phyloP scores from a whole-genome alignment of 2,329 filamentous ascomycete genomes.

The Kalaharituber pfeilii region DNA sequence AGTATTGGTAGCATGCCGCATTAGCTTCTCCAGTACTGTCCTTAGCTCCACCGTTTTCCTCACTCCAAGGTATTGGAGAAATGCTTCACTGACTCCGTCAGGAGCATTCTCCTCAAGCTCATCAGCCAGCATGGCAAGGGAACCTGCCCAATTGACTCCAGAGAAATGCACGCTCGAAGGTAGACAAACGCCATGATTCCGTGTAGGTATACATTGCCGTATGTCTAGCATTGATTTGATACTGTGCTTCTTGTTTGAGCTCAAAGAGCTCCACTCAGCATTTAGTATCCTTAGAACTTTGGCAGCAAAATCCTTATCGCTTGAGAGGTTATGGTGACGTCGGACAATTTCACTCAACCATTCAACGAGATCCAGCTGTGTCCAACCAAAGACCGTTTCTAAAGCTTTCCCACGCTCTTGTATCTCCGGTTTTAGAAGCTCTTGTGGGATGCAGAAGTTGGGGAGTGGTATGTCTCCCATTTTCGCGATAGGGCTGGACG shows the following conservation, averaged over 20 bases:
- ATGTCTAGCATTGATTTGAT: not conserved
- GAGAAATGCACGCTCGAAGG: not conserved
- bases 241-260: not conserved
- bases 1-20: slow-evolving; percentile 30
- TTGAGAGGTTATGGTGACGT: not conserved
- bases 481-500: not conserved
- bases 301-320: not conserved
- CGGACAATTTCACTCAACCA: not conserved
- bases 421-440: not conserved
- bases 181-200: not conserved
- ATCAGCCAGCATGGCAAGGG: slow-evolving; percentile 47
- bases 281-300: not conserved
- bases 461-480: not conserved
- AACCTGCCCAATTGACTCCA: slow-evolving; percentile 41
- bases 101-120: not conserved
- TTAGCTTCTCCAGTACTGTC: slow-evolving; percentile 75
- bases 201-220: not conserved
- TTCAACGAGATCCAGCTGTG: not conserved
- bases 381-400: not conserved
- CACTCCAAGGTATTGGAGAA: slow-evolving; percentile 66
- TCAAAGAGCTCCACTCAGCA: not conserved
- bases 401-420: not conserved
- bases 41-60: slow-evolving; percentile 89
- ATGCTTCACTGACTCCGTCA: slow-evolving; percentile 67
- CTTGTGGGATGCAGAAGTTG: not conserved